A percentile compares a stretch with the other conserved stretches of the same genome.
phyloP scores from a whole-genome alignment of 2,329 filamentous ascomycete genomes.

The Colletotrichum musae region DNA sequence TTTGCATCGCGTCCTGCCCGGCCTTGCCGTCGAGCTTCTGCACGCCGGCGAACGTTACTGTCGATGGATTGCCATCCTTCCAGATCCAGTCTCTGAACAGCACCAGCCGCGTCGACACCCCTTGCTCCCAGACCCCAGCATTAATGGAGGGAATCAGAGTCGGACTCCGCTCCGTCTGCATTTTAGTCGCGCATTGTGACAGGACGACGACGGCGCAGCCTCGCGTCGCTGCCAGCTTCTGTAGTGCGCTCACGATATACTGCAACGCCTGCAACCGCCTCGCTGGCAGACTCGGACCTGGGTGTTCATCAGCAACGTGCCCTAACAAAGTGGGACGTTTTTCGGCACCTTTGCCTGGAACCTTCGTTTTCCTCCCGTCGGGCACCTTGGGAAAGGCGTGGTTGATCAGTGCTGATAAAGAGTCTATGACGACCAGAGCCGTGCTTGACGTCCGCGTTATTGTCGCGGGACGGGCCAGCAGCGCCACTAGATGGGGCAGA shows the following conservation, averaged over 20 bases:
- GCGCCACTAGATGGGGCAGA: constrained; percentile 81
- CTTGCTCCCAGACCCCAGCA: constrained; percentile 84
- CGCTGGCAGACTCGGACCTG: constrained; percentile 55
- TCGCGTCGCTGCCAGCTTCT: constrained; percentile 81
- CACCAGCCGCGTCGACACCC: constrained; percentile 79
- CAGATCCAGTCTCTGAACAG: constrained; percentile 84
- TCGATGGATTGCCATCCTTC: constrained; percentile 60
- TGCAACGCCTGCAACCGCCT: constrained; percentile 69
- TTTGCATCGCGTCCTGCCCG: constrained; percentile 56
- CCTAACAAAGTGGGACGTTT: constrained; percentile 19
- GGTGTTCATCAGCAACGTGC: constrained; percentile 12
- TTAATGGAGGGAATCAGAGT: constrained; percentile 82
- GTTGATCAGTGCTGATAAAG: constrained; percentile 82
- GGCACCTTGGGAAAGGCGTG: constrained; percentile 78
- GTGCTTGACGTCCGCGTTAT: constrained; percentile 74
- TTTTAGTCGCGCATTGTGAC: constrained; percentile 86
- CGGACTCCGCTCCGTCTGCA: constrained; percentile 76
- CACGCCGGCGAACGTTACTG: constrained; percentile 73
- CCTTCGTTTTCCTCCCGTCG: constrained; percentile 54
- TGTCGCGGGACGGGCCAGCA: constrained; percentile 77
- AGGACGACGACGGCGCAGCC: constrained; percentile 82
- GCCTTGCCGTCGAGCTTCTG: constrained; percentile 74
- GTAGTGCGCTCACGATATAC: constrained; percentile 77
- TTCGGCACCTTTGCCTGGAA: constrained; percentile 57
- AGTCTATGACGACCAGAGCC: constrained; percentile 82